phyloP scores from a whole-genome alignment of 2,329 filamentous ascomycete species.

The Pseudogymnoascus sp. region DNA sequence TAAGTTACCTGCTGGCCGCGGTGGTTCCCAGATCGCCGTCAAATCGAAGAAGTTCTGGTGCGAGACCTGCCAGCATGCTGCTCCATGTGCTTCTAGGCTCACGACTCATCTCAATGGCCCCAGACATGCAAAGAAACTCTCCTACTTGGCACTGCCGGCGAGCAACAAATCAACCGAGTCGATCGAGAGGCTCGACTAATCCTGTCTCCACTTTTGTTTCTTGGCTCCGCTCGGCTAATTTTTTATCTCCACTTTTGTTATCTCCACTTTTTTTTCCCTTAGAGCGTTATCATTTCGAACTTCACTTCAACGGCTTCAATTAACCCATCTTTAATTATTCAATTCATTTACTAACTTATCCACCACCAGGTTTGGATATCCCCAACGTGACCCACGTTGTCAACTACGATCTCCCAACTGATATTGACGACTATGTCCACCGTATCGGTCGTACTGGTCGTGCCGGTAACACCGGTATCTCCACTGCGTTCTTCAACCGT shows the following conservation, averaged over 20 bases:
- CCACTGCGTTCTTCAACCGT: conserved; percentile 99
- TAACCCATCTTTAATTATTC: not conserved
- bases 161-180: too few relatives aligned
- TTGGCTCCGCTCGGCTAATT: not conserved
- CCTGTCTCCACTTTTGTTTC: too few relatives aligned
- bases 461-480: conserved; percentile 97
- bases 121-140: too few relatives aligned
- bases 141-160: too few relatives aligned
- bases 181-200: too few relatives aligned
- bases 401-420: conserved; percentile 98
- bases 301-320: conserved; percentile 8
- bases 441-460: conserved; percentile 99
- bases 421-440: conserved; percentile 98
- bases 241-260: not conserved
- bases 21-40: too few relatives aligned
- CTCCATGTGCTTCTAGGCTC: too few relatives aligned
- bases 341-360: not conserved
- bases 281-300: conserved; percentile 3
- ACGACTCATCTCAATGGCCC: too few relatives aligned
- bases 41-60: too few relatives aligned
- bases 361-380: conserved; percentile 61
- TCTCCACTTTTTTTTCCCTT: not conserved
- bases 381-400: conserved; percentile 95
- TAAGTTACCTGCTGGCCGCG: too few relatives aligned
- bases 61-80: too few relatives aligned